Percentiles rank a stretch among this genome's conserved stretches.
Conservation (phyloP, 129 eudicot genomes). For the Glebionis coronaria region DNA sequence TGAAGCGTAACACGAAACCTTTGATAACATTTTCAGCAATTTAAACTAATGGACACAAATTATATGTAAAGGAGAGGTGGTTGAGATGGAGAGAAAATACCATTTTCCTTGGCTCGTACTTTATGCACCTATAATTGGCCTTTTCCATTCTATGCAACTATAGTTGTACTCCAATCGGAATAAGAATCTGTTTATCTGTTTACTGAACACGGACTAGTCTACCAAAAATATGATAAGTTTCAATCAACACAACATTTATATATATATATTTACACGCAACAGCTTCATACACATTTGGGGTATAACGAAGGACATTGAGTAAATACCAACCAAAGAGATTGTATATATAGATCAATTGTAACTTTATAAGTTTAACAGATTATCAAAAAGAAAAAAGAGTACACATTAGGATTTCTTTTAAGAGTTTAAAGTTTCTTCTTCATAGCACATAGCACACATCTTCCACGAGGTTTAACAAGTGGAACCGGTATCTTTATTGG, state of each 20-base stretch:
- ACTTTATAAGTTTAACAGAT: constrained; percentile 22
- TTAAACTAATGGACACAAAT: constrained; percentile 24
- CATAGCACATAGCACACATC: constrained; percentile 4
- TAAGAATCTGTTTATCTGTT: constrained; percentile 9
- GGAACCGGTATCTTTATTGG: not conserved
- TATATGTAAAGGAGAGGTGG: constrained; percentile 26
- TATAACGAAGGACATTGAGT: not conserved
- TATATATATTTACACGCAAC: not conserved
- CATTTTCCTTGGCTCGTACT: constrained; percentile 19
- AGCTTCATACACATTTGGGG: constrained; percentile 14
- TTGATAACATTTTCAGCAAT: constrained; percentile 15
- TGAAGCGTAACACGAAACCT: constrained; percentile 17
- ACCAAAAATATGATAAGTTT: constrained; percentile 10
- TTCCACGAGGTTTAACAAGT: constrained; percentile 15
- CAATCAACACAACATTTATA: not conserved
- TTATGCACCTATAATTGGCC: constrained; percentile 16
- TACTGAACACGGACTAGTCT: not conserved
- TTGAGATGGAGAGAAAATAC: constrained; percentile 27
- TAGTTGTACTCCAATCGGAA: not conserved
- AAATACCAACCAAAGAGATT: constrained; percentile 17
- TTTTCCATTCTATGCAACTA: not conserved
- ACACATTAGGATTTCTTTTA: constrained; percentile 7
- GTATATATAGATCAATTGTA: constrained; percentile 19
- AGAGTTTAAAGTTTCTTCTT: constrained; percentile 3
- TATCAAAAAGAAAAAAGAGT: constrained; percentile 11